Evolutionary conservation across 2,329 filamentous ascomycete species (phyloP), one percentile per base, ranked within the genome.

Genomic region (Gaeumannomyces tritici): DNA sequence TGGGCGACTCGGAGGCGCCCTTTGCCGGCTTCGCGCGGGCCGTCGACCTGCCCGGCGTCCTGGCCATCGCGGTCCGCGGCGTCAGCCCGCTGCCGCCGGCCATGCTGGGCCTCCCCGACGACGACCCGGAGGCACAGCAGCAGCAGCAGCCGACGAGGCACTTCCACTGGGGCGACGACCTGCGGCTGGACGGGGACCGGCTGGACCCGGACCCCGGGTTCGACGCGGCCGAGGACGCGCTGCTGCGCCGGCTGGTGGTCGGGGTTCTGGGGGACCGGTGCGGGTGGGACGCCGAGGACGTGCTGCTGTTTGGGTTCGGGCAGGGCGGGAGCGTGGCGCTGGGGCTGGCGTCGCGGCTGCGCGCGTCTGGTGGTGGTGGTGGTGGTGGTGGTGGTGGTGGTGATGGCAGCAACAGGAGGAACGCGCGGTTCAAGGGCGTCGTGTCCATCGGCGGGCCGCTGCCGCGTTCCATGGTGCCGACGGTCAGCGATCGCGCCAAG

Each of bases 11-110:
- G 42, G 83, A 90, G 64, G 70, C 72, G 3, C 80, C 89, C 47
- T 96, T 95, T 73, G 81, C 84, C 64, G 76, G 76, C 57, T 89
- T 96, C 65, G 90, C 87, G 26, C 78, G 79, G 63, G 85, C 84
- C 67, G 76, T 96, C 64, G 79, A 82, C 64, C 83, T 96, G 3
- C 91, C 91, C 0, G 89, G 92, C 69, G 92, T 92, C 61, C 82
- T 87, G 63, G 86, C 86, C 69, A 83, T 96, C 62, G 83, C 90
- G 8, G 78, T 96, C 55, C 89, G 89, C 70, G 92, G 87, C 0
- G 86, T 89, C 0, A 80, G 80, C 27, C 28, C 83, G 84, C 78
- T 96, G 6, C 89, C 90, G 1, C 85, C 90, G 62, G 80, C 86
- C 57, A 75, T 93, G 6, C 80, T 86, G 3, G 86, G 85, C 31